Evolutionary conservation across 805 yeast species (phyloP), one percentile per base, ranked within the genome.

Genomic region (Cyberlindnera mycetangii): DNA sequence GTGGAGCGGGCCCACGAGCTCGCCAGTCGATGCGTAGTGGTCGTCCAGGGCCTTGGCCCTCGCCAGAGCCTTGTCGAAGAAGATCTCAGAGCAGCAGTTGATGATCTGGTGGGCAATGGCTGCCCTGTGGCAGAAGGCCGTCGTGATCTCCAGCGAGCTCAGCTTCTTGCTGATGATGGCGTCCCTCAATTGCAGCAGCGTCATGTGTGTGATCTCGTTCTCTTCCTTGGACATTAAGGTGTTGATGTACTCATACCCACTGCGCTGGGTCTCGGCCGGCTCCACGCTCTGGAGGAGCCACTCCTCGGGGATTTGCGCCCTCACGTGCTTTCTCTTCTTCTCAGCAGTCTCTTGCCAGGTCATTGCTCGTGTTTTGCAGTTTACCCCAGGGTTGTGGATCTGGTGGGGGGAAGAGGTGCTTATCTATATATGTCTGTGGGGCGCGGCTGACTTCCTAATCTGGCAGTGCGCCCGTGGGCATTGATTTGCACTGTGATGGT

Each of bases 1-100:
- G 52, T 82, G 89, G 37, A 82, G 68, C 4, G 85, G 83, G 27
- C 89, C 89, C 32, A 73, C 58, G 2, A 74, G 60, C 52, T 74
- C 68, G 10, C 83, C 84, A 32, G 72, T 62, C 36, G 65, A 54
- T 42, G 58, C 60, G 44, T 50, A 75, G 52, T 72, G 69, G 5
- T 66, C 75, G 56, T 83, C 89, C 48, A 80, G 67, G 41, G 59
- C 67, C 50, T 71, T 60, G 7, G 88, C 88, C 37, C 72, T 66
- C 42, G 65, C 64, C 43, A 82, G 64, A 5, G 85, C 89, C 41
- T 75, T 73, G 16, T 76, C 77, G 32, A 77, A 67, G 53, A 83
- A 79, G 19, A 63, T 51, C 42, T 63, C 66, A 5, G 59, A 47
- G 9, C 57, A 42, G 44, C 62, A 61, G 48, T 63, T 71, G 46